Evolutionary conservation across 345 rosid species (phyloP).

Genomic region (Lepidium africanum): DNA sequence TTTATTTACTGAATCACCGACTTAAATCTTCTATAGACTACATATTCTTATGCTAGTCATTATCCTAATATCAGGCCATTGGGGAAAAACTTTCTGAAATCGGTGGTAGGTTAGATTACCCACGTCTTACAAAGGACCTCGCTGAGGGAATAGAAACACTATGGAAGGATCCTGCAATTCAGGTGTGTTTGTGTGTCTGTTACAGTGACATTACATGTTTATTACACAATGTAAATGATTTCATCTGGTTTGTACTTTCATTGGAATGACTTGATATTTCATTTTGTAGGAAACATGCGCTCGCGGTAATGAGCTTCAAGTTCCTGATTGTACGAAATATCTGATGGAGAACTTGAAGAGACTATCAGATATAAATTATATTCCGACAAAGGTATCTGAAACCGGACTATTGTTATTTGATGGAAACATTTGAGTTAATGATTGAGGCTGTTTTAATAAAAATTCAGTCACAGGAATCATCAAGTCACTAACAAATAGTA

Average conservation of each 20-base stretch:
- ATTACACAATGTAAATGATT: background rate
- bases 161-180: constrained; percentile 94
- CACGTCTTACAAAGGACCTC: constrained; percentile 65
- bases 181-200: constrained; percentile 35
- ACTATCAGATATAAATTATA: constrained; percentile 64
- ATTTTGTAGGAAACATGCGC: constrained; percentile 68
- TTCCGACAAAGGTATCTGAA: constrained; percentile 80
- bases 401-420: background rate
- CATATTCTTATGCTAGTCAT: background rate
- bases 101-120: constrained; percentile 69
- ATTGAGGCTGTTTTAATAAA: background rate
- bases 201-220: background rate
- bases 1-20: background rate
- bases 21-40: background rate
- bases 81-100: constrained; percentile 83
- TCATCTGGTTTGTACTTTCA: background rate
- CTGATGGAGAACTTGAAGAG: constrained; percentile 93
- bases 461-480: background rate
- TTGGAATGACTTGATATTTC: background rate
- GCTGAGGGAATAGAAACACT: constrained; percentile 68
- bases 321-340: constrained; percentile 87
- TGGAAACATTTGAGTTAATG: background rate
- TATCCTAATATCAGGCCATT: constrained; percentile 43
- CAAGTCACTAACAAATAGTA: background rate
- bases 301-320: constrained; percentile 83